These are phyloP conservation scores for Populus deltoides DNA, from an alignment of 345 rosid genomes.

Conservation along the genomic window DNA sequence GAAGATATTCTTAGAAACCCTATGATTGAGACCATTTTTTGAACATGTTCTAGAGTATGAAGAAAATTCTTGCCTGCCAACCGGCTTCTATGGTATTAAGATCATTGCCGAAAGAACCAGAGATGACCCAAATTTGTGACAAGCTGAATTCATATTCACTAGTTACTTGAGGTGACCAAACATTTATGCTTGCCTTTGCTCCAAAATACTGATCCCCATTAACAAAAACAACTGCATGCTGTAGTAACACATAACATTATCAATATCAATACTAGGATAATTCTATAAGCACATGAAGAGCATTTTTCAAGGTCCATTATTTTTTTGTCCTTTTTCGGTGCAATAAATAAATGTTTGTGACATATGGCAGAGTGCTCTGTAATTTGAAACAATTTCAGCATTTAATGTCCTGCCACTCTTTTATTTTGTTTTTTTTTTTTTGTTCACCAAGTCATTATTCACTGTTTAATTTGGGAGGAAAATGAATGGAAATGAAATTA, in stretches of 20 bases:
- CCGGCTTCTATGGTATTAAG: slow-evolving; percentile 38
- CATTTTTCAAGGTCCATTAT: not conserved
- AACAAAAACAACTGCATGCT: slow-evolving; percentile 37
- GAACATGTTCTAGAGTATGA: not conserved
- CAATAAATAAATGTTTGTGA: slow-evolving; percentile 9
- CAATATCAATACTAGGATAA: not conserved
- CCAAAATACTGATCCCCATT: slow-evolving; percentile 37
- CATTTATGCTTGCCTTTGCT: slow-evolving; percentile 34
- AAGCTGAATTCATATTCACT: slow-evolving; percentile 27
- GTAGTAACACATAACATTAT: not conserved
- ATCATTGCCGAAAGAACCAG: slow-evolving; percentile 36
- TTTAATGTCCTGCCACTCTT: not conserved
- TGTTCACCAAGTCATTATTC: not conserved
- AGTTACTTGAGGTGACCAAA: slow-evolving; percentile 32
- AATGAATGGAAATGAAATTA: not conserved
- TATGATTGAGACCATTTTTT: not conserved
- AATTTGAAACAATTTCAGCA: not conserved
- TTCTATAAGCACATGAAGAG: not conserved
- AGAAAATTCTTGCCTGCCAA: slow-evolving; percentile 29
- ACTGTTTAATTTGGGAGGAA: not conserved
- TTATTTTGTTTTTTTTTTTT: not conserved
- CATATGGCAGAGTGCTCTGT: not conserved
- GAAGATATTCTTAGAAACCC: not conserved
- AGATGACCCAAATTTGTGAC: slow-evolving; percentile 37
- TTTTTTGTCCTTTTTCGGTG: not conserved